Evolutionary conservation across 1,284 basidiomycete genomes (phyloP).

Genomic region (Neonothopanus nambi): DNA sequence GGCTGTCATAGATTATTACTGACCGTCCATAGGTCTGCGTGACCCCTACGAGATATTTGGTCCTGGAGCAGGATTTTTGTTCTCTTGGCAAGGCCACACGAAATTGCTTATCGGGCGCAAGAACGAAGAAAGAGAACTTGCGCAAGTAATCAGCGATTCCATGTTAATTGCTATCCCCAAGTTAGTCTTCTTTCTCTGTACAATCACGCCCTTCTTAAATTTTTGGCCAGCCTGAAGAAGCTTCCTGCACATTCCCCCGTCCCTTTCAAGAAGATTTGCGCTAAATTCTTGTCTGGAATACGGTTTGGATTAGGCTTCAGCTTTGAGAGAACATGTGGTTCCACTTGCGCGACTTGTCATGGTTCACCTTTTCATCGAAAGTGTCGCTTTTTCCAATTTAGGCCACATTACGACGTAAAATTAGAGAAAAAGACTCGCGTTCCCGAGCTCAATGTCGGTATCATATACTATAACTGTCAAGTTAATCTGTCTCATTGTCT

Average conservation of each 20-base stretch:
- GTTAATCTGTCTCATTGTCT: not conserved
- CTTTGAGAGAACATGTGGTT: slow-evolving; percentile 83
- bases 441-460: slow-evolving; percentile 53
- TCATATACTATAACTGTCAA: not conserved
- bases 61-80: slow-evolving; percentile 87
- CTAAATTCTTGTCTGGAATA: slow-evolving; percentile 87
- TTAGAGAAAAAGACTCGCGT: slow-evolving; percentile 53
- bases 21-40: slow-evolving; percentile 63
- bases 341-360: slow-evolving; percentile 68
- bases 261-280: slow-evolving; percentile 61
- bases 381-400: slow-evolving; percentile 84
- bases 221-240: slow-evolving; percentile 9
- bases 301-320: slow-evolving; percentile 87
- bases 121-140: slow-evolving; percentile 77
- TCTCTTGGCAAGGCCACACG: slow-evolving; percentile 83
- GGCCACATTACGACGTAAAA: slow-evolving; percentile 81
- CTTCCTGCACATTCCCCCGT: slow-evolving; percentile 20
- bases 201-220: slow-evolving; percentile 13
- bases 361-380: slow-evolving; percentile 71
- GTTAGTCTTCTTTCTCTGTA: slow-evolving; percentile 40
- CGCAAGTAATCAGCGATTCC: slow-evolving; percentile 83
- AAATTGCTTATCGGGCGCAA: slow-evolving; percentile 72
- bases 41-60: slow-evolving; percentile 80
- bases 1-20: slow-evolving; percentile 16
- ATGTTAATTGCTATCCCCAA: slow-evolving; percentile 85